Conservation (phyloP, 1,139 yeast species). For the Hansenula anomala region DNA sequence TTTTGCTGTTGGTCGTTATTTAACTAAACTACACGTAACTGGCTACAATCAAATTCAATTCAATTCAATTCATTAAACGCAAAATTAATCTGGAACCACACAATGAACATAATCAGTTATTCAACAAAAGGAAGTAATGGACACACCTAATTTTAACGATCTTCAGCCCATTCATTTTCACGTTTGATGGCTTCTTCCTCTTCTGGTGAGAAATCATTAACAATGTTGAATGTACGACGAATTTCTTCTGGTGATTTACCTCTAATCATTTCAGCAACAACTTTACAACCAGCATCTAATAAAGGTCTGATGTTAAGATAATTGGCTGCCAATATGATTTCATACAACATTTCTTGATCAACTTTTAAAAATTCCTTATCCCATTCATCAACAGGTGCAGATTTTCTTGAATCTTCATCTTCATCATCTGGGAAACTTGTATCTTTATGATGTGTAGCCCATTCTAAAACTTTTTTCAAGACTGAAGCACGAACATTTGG, state of each 20-base stretch:
- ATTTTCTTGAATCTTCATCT: constrained; percentile 76
- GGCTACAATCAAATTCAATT: too few relatives aligned
- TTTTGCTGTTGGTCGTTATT: too few relatives aligned
- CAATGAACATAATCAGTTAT: too few relatives aligned
- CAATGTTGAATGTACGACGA: constrained; percentile 92
- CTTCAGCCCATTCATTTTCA: constrained; percentile 99
- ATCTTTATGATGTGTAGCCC: constrained; percentile 96
- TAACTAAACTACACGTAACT: too few relatives aligned
- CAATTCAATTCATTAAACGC: too few relatives aligned
- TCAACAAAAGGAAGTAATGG: too few relatives aligned
- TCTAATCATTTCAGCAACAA: constrained; percentile 97
- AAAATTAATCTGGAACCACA: too few relatives aligned
- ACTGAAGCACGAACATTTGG: constrained; percentile 89
- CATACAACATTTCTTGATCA: constrained; percentile 98
- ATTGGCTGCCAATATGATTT: constrained; percentile 93
- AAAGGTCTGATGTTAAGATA: constrained; percentile 91
- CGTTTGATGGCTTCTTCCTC: constrained; percentile 97
- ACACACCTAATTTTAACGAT: too few relatives aligned
- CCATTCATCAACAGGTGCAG: constrained; percentile 92
- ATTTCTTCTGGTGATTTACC: constrained; percentile 96
- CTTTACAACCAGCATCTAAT: constrained; percentile 93
- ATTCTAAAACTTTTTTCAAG: constrained; percentile 85
- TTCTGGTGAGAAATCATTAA: constrained; percentile 94
- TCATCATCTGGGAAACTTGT: constrained; percentile 75
- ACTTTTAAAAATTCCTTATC: constrained; percentile 93